Base-by-base conservation (phyloP, 805 yeast species). In the Yamadazyma philogaea region DNA sequence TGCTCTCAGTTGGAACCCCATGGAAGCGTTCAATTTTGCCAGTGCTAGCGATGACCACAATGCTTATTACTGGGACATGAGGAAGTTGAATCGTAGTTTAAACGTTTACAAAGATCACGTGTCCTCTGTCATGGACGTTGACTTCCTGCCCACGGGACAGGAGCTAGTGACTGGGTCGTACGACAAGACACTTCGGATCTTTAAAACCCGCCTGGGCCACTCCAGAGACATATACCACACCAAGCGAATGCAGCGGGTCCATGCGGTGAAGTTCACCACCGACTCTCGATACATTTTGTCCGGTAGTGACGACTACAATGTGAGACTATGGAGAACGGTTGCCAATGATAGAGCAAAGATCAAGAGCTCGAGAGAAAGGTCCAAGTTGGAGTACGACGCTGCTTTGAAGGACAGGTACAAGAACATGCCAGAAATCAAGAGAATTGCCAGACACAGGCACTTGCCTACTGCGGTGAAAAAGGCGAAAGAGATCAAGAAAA, bases 271-370 rank as follows among this genome's bases (percentile, higher is more conserved):
- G 50, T 95, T 74, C 64, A 79, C 96, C 7, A 88, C 88, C 79
- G 99, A 93, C 64, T 77, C 95, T 42, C 81, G 83, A 57, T 93
- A 88, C 65, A 79, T 93, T 27, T 66, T 90, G 39, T 79, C 88
- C 45, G 99, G 97, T 15, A 87, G 96, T 1, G 99, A 93, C 63
- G 99, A 93, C 62, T 95, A 96, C 52, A 95, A 95, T 63, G 81
- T 95, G 21, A 75, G 99, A 53, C 55, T 95, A 44, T 93, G 99
- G 99, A 76, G 99, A 64, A 67, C 95, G 7, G 77, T 76, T 44
- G 95, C 97, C 0, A 79, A 85, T 62, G 96, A 87, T 46, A 75
- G 97, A 56, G 74, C 95, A 1, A 81, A 81, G 44, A 83, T 88
- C 48, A 86, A 87, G 66, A 81, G 93, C 2, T 68, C 93, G 7